Conservation (phyloP, 805 yeast species). For the Citeromyces matritensis region DNA sequence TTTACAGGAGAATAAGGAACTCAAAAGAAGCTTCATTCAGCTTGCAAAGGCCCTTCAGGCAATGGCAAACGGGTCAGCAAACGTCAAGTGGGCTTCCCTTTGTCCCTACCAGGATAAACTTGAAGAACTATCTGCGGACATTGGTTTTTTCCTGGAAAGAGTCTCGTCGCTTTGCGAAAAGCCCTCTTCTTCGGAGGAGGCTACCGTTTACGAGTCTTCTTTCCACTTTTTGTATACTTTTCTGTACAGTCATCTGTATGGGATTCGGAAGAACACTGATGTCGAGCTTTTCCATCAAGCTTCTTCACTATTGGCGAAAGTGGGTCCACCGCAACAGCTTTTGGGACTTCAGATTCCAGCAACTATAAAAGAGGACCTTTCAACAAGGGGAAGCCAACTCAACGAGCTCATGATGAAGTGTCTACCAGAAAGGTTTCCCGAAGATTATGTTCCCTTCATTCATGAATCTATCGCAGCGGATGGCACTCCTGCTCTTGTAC, state of each 20-base stretch:
- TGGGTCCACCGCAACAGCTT: too few relatives aligned
- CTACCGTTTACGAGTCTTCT: too few relatives aligned
- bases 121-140: not conserved
- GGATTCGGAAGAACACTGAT: too few relatives aligned
- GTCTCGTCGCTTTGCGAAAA: too few relatives aligned
- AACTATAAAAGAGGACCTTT: constrained; percentile 28
- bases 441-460: constrained; percentile 26
- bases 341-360: constrained; percentile 24
- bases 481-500: constrained; percentile 54
- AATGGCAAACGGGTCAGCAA: constrained; percentile 71
- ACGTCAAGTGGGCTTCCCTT: constrained; percentile 5
- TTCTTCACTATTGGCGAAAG: too few relatives aligned
- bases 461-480: constrained; percentile 56
- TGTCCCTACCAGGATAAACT: not conserved
- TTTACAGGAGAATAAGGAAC: not conserved
- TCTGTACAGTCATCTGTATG: too few relatives aligned
- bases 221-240: too few relatives aligned
- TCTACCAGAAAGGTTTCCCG: constrained; percentile 27
- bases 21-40: constrained; percentile 13
- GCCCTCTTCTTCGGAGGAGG: too few relatives aligned
- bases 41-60: constrained; percentile 76
- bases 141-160: not conserved
- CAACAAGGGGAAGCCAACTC: constrained; percentile 31
- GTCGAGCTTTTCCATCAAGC: too few relatives aligned
- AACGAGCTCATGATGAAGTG: constrained; percentile 65